Percentiles rank a stretch among this genome's conserved stretches.
phyloP scores from a whole-genome alignment of 2,329 filamentous ascomycete species.

The Conoideocrella luteorostrata region DNA sequence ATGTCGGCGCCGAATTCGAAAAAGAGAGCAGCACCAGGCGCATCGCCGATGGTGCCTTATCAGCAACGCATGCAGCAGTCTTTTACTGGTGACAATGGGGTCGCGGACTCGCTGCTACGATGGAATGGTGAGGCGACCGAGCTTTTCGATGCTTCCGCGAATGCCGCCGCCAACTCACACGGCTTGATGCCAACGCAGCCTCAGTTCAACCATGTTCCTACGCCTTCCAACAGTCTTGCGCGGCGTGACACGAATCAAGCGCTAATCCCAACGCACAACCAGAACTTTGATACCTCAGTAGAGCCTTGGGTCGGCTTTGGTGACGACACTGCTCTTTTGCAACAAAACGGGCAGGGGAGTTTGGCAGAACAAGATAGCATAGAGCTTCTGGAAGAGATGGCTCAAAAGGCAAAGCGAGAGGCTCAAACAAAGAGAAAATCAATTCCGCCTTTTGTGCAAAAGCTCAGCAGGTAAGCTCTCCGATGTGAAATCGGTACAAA shows the following conservation, averaged over 20 bases:
- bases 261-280: constrained; percentile 37
- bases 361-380: constrained; percentile 59
- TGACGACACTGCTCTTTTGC: constrained; percentile 33
- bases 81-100: constrained; percentile 38
- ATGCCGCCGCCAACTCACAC: constrained; percentile 29
- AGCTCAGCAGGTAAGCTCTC: constrained; percentile 77
- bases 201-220: constrained; percentile 25
- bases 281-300: constrained; percentile 31
- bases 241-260: constrained; percentile 45
- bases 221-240: constrained; percentile 45
- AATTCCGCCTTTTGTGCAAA: constrained; percentile 96
- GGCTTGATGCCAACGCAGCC: constrained; percentile 31
- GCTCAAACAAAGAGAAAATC: constrained; percentile 87
- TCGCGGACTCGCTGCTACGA: constrained; percentile 40
- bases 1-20: constrained; percentile 49
- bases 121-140: constrained; percentile 37
- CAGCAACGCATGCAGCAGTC: constrained; percentile 44
- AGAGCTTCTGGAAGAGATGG: constrained; percentile 72
- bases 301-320: constrained; percentile 38
- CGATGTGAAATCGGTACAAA: too few species aligned
- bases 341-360: constrained; percentile 28
- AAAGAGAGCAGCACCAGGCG: constrained; percentile 70
- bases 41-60: constrained; percentile 54
- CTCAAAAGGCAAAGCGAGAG: constrained; percentile 76
- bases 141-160: constrained; percentile 29